Evolutionary conservation across 2,329 filamentous ascomycete genomes (phyloP).

Genomic region (Metarhizium rileyi): DNA sequence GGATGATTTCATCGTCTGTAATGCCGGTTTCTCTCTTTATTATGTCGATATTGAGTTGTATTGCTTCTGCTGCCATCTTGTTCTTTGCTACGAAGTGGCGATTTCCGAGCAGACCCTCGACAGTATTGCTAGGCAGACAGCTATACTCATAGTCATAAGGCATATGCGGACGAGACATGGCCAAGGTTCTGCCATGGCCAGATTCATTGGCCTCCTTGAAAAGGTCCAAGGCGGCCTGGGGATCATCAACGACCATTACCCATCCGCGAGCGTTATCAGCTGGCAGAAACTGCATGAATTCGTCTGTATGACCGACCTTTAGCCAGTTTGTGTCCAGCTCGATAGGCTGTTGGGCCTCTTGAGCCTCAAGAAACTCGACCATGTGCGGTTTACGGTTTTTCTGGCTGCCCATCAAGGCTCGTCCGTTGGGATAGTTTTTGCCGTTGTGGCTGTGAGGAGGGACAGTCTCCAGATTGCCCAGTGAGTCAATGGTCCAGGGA

Average conservation of each 20-base stretch:
- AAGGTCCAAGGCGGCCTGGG: conserved; percentile 15
- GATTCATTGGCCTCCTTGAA: conserved; percentile 11
- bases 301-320: conserved; percentile 17
- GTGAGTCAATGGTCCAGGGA: conserved; percentile 10
- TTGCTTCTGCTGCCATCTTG: conserved; percentile 5
- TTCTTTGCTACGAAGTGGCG: conserved; percentile 1
- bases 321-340: conserved; percentile 20
- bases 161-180: not conserved
- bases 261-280: conserved; percentile 16
- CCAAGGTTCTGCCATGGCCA: conserved; percentile 15
- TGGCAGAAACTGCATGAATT: conserved; percentile 20
- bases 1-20: conserved; percentile 12
- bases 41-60: conserved; percentile 13
- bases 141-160: not conserved
- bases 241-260: conserved; percentile 15
- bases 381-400: conserved; percentile 10
- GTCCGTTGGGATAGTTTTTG: conserved; percentile 12
- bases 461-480: conserved; percentile 28
- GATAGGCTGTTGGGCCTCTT: conserved; percentile 24
- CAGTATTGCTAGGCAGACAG: not conserved
- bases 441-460: conserved; percentile 19
- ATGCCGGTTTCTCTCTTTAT: conserved; percentile 15
- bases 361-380: conserved; percentile 18
- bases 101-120: conserved; percentile 1
- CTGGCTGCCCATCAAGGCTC: conserved; percentile 12